Evolutionary conservation across 176 grass and related monocot genomes (phyloP), one percentile per base, ranked within the genome.

Genomic region (Tillandsia fasciculata): DNA sequence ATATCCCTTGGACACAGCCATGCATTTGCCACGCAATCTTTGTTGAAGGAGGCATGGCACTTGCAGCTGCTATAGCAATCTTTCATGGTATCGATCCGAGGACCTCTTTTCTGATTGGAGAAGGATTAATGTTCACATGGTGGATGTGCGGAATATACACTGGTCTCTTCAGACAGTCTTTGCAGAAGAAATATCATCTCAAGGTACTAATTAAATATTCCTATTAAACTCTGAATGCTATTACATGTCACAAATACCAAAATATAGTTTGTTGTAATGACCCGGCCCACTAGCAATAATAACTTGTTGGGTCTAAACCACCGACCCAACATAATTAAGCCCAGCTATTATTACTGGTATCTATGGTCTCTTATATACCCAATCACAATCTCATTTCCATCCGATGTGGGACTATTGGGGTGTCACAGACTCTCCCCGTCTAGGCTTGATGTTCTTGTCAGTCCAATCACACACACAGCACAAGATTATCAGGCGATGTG

Each of bases 161-260:
- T 59, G 65, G 82, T 48, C 23, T 29, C 26, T 65, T 77, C 49
- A 71, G 79, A 49, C 72, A 72, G 72, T 72, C 71, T 50, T 73
- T 87, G 22, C 85, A 91, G 73, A 80, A 52, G 73, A 82, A 80
- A 74, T 87, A 91, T 70, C 85, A 87, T 85, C 85, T 91, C 26
- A 71, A 84, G 81, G 88, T 91, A 42, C 33, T 42, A 42, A 42
- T 42, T 42, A 71, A 42, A 51, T 59, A 57, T 61, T 42, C n/a
- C 26, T 64, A 48, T 51, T 73, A 9, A 7, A 29, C 4, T 42
- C 5, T 42, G 33, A 42, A 7, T 42, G 4, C 33, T 42, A 42
- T 42, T 42, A 7, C 33, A 42, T 7, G 5, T 42, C 33, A 7
- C 33, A 42, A 6, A 42, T 6, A 42, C 33, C 4, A 73, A 1